Evolutionary conservation across 2,329 filamentous ascomycete species (phyloP).

Genomic region (Cladosporium sp.): DNA sequence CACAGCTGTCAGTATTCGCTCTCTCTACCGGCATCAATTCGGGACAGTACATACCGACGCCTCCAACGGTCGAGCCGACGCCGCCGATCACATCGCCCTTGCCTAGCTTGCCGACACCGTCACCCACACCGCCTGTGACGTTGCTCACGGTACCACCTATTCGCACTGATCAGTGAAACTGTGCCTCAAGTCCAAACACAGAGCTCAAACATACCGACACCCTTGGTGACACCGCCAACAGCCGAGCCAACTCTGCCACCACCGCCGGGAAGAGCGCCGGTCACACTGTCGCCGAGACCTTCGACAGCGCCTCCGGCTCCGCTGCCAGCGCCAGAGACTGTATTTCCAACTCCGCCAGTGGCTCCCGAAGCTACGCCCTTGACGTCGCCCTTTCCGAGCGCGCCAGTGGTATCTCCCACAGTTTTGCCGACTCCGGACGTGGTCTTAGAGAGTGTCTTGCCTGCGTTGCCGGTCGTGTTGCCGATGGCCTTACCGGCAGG

Average conservation of each 20-base stretch:
- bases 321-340: conserved; percentile 28
- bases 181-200: neutral
- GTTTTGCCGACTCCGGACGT: conserved; percentile 39
- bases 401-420: conserved; percentile 38
- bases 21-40: neutral
- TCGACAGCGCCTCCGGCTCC: conserved; percentile 24
- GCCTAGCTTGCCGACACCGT: conserved; percentile 40
- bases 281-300: conserved; percentile 30
- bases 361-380: conserved; percentile 34
- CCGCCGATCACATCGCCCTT: conserved; percentile 41
- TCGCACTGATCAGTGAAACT: neutral
- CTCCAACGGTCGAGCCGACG: conserved; percentile 36
- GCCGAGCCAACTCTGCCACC: conserved; percentile 33
- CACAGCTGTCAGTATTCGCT: neutral
- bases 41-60: conserved; percentile 24
- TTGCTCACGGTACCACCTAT: conserved; percentile 32
- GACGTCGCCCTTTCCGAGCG: conserved; percentile 38
- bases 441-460: conserved; percentile 36
- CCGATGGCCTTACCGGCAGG: conserved; percentile 32
- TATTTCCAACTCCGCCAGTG: conserved; percentile 31
- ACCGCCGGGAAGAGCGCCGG: conserved; percentile 32
- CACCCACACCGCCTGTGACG: conserved; percentile 37
- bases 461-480: conserved; percentile 35
- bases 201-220: conserved; percentile 26
- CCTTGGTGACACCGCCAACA: conserved; percentile 38